A percentile compares a stretch with the other conserved stretches of the same genome.
Conservation (phyloP, 345 rosid genomes). For the Euphorbia peplus region DNA sequence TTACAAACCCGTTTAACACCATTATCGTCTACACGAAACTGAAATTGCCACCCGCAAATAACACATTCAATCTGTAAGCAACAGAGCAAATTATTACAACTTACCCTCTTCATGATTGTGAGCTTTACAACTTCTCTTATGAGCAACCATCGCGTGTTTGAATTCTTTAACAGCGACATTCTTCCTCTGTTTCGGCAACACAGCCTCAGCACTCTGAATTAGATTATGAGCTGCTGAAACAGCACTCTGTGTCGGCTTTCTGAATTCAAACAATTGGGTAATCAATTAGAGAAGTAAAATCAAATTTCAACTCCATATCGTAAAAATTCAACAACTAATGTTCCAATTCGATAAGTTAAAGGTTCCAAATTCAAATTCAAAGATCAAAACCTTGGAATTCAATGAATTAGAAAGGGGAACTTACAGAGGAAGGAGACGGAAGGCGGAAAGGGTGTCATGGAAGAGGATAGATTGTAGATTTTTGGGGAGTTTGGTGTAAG, state of each 20-base stretch:
- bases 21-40: too few relatives aligned
- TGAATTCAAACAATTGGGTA: constrained; percentile 14
- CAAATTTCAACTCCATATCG: too few relatives aligned
- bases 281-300: neutral
- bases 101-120: constrained; percentile 42
- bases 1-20: too few relatives aligned
- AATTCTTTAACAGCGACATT: constrained; percentile 59
- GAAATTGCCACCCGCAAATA: too few relatives aligned
- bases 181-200: constrained; percentile 82
- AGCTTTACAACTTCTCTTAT: constrained; percentile 52
- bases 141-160: constrained; percentile 74
- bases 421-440: constrained; percentile 74
- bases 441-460: constrained; percentile 63
- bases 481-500: constrained; percentile 55
- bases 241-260: constrained; percentile 59
- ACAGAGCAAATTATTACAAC: neutral
- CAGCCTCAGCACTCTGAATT: constrained; percentile 59
- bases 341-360: neutral
- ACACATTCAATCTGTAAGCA: neutral
- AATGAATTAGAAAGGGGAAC: neutral
- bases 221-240: constrained; percentile 68
- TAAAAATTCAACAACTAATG: too few relatives aligned
- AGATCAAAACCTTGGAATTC: neutral
- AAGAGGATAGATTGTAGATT: constrained; percentile 58
- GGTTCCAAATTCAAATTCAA: neutral